These are phyloP conservation scores for Ensete glaucum DNA, from an alignment of 176 grass and related monocot species.

Conservation along the genomic window DNA sequence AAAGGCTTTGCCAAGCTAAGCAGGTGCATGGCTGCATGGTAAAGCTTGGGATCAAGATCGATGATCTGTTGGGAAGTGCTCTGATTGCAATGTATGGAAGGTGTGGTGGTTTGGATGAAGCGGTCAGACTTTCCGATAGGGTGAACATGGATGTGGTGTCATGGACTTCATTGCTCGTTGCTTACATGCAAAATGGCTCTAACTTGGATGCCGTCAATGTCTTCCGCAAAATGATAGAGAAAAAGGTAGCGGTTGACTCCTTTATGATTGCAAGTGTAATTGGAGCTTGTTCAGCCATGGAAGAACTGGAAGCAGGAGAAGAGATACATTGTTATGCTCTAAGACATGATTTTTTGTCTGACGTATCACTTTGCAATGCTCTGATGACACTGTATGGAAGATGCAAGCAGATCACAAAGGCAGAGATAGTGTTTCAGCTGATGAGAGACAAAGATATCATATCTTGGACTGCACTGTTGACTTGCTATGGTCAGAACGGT, in stretches of 20 bases:
- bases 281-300: constrained; percentile 40
- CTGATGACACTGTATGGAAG: constrained; percentile 53
- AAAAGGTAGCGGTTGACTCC: constrained; percentile 30
- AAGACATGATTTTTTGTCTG: constrained; percentile 31
- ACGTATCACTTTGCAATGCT: constrained; percentile 49
- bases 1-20: constrained; percentile 31
- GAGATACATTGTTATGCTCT: constrained; percentile 54
- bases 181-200: constrained; percentile 44
- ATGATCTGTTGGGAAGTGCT: constrained; percentile 36
- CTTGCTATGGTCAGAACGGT: constrained; percentile 47
- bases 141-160: constrained; percentile 42
- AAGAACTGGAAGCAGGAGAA: constrained; percentile 28
- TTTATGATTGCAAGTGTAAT: constrained; percentile 40
- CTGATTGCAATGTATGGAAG: constrained; percentile 55
- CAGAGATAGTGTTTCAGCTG: constrained; percentile 38
- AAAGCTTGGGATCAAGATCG: constrained; percentile 53
- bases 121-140: constrained; percentile 30
- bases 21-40: constrained; percentile 55
- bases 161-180: constrained; percentile 35
- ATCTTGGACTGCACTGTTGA: constrained; percentile 67
- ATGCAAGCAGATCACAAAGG: constrained; percentile 33
- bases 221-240: constrained; percentile 40
- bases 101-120: constrained; percentile 47
- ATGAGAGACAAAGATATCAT: constrained; percentile 41
- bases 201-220: constrained; percentile 32